Conservation (phyloP, 768 basidiomycete species). For the Russula olivacea region DNA sequence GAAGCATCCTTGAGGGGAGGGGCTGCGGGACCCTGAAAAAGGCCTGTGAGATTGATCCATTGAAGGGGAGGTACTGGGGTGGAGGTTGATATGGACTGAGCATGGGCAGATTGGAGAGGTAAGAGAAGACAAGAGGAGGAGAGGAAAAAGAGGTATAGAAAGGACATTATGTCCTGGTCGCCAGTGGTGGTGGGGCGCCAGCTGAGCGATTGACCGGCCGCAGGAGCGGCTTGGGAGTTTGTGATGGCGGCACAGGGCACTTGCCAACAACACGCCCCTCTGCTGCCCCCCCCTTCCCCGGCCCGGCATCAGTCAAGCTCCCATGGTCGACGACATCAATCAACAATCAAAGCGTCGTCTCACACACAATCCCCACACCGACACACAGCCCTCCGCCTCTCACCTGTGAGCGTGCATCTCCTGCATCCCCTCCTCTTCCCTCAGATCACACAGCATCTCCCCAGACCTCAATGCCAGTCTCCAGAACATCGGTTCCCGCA, state of each 20-base stretch:
- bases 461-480: conserved; percentile 50
- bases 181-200: conserved; percentile 4
- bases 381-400: background rate
- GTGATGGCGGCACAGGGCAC: background rate
- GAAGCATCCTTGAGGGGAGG: conserved; percentile 65
- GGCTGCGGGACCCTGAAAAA: conserved; percentile 47
- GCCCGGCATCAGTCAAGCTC: background rate
- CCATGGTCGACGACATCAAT: background rate
- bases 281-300: background rate
- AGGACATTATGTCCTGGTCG: background rate
- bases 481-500: conserved; percentile 51
- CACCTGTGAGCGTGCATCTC: conserved; percentile 2
- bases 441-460: conserved; percentile 33
- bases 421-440: background rate
- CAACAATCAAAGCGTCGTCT: conserved; percentile 7
- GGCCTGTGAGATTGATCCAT: conserved; percentile 60
- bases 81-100: conserved; percentile 48
- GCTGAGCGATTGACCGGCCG: conserved; percentile 1
- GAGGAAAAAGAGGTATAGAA: conserved; percentile 27
- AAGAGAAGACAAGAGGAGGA: conserved; percentile 23
- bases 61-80: conserved; percentile 59
- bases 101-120: conserved; percentile 27
- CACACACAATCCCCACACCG: conserved; percentile 3
- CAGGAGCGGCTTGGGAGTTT: conserved; percentile 3
- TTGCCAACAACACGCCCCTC: conserved; percentile 10